A percentile compares a stretch with the other conserved stretches of the same genome.
Conservation (phyloP, 1,284 basidiomycete species). For the Ganoderma lucidum region DNA sequence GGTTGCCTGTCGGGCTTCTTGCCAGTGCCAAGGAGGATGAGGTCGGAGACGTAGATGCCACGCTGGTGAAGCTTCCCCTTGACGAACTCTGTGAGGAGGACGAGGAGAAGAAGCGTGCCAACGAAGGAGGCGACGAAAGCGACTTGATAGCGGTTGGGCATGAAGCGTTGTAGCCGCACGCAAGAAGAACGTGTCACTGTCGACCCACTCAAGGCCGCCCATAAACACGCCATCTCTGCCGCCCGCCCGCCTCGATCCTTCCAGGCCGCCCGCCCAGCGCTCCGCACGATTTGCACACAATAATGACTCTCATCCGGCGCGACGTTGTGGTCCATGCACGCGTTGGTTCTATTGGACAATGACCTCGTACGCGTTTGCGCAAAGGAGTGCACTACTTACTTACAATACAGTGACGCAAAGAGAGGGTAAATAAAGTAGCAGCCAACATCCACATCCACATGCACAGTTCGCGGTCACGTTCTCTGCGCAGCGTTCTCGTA, state of each 20-base stretch:
- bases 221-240: not conserved
- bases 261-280: not conserved
- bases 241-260: conserved; percentile 2
- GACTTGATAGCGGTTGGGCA: conserved; percentile 57
- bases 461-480: not conserved
- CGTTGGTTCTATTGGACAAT: not conserved
- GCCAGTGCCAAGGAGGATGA: conserved; percentile 72
- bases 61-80: conserved; percentile 54
- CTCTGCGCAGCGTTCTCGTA: not conserved
- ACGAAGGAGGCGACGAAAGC: conserved; percentile 62
- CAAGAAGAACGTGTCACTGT: not conserved
- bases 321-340: not conserved
- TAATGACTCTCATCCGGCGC: not conserved
- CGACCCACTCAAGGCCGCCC: not conserved
- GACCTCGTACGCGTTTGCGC: not conserved
- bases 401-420: not conserved
- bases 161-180: conserved; percentile 20
- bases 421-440: not conserved
- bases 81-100: conserved; percentile 51
- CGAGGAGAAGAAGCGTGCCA: conserved; percentile 54
- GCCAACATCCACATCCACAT: not conserved
- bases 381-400: not conserved
- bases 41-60: conserved; percentile 62
- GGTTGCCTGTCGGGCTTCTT: conserved; percentile 26
- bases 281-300: not conserved